These are phyloP conservation scores for Aspergillus sojae DNA, from an alignment of 2,329 filamentous ascomycete species.

Conservation along the genomic window DNA sequence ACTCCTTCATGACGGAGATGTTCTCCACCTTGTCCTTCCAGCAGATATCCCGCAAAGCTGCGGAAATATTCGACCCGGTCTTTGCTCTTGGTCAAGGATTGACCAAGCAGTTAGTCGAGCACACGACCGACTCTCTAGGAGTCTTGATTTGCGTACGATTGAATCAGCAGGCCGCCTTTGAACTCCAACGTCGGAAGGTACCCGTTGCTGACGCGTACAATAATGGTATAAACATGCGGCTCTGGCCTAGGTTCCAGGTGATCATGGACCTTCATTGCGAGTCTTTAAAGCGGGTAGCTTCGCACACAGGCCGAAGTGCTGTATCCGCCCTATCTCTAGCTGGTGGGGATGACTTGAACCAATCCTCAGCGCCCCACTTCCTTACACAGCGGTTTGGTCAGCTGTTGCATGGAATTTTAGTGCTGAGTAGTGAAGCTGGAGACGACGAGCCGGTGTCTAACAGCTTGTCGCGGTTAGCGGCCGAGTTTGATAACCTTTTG, in stretches of 20 bases:
- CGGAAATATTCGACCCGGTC: slow-evolving; percentile 85
- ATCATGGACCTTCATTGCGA: slow-evolving; percentile 94
- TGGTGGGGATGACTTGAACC: slow-evolving; percentile 46
- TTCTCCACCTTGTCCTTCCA: slow-evolving; percentile 79
- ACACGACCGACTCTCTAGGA: slow-evolving; percentile 81
- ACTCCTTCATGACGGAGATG: slow-evolving; percentile 88
- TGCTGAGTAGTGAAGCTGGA: slow-evolving; percentile 83
- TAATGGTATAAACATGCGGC: slow-evolving; percentile 91
- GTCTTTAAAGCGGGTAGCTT: slow-evolving; percentile 67
- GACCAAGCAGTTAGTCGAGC: slow-evolving; percentile 74
- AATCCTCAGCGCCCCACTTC: slow-evolving; percentile 73
- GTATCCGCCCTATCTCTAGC: slow-evolving; percentile 59
- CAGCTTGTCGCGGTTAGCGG: slow-evolving; percentile 74
- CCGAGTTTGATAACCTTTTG: slow-evolving; percentile 82
- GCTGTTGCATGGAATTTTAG: slow-evolving; percentile 80
- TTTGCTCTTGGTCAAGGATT: slow-evolving; percentile 79
- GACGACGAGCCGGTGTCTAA: slow-evolving; percentile 91
- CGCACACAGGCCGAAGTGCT: slow-evolving; percentile 50
- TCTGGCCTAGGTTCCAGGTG: slow-evolving; percentile 94
- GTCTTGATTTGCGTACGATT: slow-evolving; percentile 87
- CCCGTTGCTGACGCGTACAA: slow-evolving; percentile 88
- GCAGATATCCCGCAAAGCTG: slow-evolving; percentile 78
- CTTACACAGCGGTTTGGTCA: slow-evolving; percentile 95
- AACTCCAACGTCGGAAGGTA: slow-evolving; percentile 86
- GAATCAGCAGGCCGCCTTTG: slow-evolving; percentile 92